Evolutionary conservation across 345 rosid genomes (phyloP).

Genomic region (Mangifera indica): DNA sequence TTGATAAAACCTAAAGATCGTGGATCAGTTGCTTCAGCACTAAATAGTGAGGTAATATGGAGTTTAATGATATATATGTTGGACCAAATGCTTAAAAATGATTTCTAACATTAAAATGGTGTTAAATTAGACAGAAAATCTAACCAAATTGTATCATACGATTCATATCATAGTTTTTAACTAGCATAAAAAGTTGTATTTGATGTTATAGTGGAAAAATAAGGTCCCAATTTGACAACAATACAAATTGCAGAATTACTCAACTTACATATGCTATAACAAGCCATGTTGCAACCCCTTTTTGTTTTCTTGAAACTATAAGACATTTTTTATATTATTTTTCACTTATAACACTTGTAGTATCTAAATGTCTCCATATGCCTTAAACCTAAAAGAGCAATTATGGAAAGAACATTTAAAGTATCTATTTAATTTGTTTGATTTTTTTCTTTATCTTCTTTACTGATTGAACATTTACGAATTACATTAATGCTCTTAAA

Average conservation of each 20-base stretch:
- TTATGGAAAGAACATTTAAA: no score
- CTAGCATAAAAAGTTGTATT: neutral
- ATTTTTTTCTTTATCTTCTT: neutral
- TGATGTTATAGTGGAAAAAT: neutral
- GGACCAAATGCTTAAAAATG: neutral
- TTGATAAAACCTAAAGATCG: conserved; percentile 67
- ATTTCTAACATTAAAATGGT: neutral
- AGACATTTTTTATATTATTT: neutral
- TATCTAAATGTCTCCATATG: no score
- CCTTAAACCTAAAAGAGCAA: no score
- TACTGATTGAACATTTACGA: neutral
- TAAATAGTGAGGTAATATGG: conserved; percentile 52
- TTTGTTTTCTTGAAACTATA: neutral
- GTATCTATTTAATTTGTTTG: no score
- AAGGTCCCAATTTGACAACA: neutral
- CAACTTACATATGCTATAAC: neutral
- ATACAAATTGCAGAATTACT: neutral
- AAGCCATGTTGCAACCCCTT: neutral
- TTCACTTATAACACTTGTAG: no score
- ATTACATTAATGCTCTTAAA: neutral
- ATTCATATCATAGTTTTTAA: neutral
- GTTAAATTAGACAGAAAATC: neutral
- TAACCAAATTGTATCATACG: neutral
- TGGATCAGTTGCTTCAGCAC: conserved; percentile 60
- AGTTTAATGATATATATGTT: neutral